Conservation (phyloP, 345 rosid genomes). For the Arabidopsis suecica region DNA sequence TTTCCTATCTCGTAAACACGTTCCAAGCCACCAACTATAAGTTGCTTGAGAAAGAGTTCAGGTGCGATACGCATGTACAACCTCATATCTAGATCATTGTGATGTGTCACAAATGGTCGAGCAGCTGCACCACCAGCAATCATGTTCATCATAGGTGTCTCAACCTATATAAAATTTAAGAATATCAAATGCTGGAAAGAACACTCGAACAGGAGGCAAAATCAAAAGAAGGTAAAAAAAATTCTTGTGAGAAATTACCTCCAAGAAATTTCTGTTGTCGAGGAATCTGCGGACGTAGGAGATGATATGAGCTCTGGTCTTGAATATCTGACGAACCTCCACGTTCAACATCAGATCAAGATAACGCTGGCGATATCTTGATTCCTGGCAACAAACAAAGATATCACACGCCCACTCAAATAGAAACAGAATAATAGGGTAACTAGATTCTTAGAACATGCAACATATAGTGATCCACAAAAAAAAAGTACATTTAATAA, state of each 20-base stretch:
- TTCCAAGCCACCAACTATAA: conserved; percentile 91
- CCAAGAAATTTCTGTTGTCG: conserved; percentile 70
- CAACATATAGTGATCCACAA: neutral
- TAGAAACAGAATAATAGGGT: conserved; percentile 5
- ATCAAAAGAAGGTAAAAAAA: neutral
- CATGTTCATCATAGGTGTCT: conserved; percentile 99
- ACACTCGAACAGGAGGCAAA: neutral
- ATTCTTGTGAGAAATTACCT: conserved; percentile 50
- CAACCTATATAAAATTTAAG: conserved; percentile 55
- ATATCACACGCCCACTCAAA: conserved; percentile 9
- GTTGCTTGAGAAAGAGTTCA: conserved; percentile 86
- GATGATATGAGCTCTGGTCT: conserved; percentile 69
- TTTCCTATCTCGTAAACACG: conserved; percentile 97
- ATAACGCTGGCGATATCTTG: conserved; percentile 90
- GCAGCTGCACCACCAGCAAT: conserved; percentile 99
- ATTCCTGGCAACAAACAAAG: conserved; percentile 59
- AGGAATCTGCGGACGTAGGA: conserved; percentile 71
- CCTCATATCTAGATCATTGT: conserved; percentile 88
- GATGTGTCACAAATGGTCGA: conserved; percentile 93
- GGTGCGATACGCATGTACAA: conserved; percentile 97
- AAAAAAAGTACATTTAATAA: conserved; percentile 10
- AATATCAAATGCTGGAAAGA: conserved; percentile 1
- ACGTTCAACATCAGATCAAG: conserved; percentile 83
- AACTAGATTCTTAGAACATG: neutral
- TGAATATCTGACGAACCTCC: conserved; percentile 80